Conservation (phyloP, 768 basidiomycete species). For the Psilocybe subaeruginosa region DNA sequence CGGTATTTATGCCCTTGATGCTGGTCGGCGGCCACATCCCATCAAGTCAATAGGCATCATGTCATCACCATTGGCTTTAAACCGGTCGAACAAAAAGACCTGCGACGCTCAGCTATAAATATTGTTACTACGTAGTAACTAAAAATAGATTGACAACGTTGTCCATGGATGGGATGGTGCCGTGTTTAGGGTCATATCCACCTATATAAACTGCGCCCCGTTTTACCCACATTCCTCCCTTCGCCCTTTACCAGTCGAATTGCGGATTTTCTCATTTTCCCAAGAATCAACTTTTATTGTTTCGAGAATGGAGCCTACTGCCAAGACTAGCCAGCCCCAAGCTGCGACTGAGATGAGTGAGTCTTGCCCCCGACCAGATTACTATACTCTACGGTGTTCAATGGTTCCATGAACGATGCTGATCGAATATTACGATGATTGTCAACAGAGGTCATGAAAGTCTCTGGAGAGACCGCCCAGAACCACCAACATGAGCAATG, state of each 20-base stretch:
- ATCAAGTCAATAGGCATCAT: background rate
- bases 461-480: conserved; percentile 29
- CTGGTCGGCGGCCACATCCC: background rate
- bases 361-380: conserved; percentile 19
- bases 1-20: background rate
- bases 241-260: conserved; percentile 2
- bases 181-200: background rate
- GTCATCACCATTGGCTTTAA: background rate
- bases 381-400: background rate
- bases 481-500: conserved; percentile 31
- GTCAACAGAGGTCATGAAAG: conserved; percentile 48
- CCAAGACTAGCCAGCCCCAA: conserved; percentile 58
- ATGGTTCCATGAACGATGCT: background rate
- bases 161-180: conserved; percentile 1
- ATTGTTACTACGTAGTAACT: conserved; percentile 1
- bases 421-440: background rate
- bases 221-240: conserved; percentile 10
- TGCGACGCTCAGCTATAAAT: conserved; percentile 4
- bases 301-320: conserved; percentile 20
- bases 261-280: background rate
- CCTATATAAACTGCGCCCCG: conserved; percentile 11
- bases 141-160: conserved; percentile 17
- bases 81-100: background rate
- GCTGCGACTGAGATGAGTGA: conserved; percentile 66
- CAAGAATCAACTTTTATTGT: background rate